A percentile compares a stretch with the other conserved stretches of the same genome.
Conservation (phyloP, 140 eudicot genomes). For the Flaveria floridana region DNA sequence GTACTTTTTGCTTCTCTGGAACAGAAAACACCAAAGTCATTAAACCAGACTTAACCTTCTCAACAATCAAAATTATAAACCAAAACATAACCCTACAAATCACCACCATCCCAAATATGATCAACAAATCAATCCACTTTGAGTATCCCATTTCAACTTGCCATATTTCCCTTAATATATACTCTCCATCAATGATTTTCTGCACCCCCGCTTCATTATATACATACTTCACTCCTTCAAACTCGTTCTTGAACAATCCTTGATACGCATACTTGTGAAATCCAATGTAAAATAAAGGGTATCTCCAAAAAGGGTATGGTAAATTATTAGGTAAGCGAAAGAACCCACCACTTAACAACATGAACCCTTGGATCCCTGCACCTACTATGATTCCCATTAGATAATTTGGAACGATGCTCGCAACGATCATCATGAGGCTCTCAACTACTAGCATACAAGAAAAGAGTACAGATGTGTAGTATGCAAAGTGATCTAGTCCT, state of each 20-base stretch:
- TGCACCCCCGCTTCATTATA: conserved; percentile 23
- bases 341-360: conserved; percentile 48
- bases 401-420: conserved; percentile 47
- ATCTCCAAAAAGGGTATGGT: conserved; percentile 42
- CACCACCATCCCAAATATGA: conserved; percentile 46
- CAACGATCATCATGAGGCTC: conserved; percentile 55
- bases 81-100: conserved; percentile 41
- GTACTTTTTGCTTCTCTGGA: conserved; percentile 23
- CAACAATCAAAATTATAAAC: conserved; percentile 36
- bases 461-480: conserved; percentile 31
- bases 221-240: conserved; percentile 31
- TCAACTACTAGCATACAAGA: conserved; percentile 44
- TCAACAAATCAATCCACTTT: conserved; percentile 45
- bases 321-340: conserved; percentile 45
- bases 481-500: conserved; percentile 42
- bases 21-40: conserved; percentile 16
- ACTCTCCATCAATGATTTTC: conserved; percentile 28
- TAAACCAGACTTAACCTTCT: conserved; percentile 36
- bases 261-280: conserved; percentile 52
- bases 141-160: conserved; percentile 56
- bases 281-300: conserved; percentile 45
- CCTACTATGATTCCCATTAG: conserved; percentile 53
- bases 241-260: conserved; percentile 52
- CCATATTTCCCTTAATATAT: conserved; percentile 38
- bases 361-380: conserved; percentile 48